Base-by-base conservation (phyloP, 1,284 basidiomycete genomes). In the Apiotrichum mycotoxinovorans region DNA sequence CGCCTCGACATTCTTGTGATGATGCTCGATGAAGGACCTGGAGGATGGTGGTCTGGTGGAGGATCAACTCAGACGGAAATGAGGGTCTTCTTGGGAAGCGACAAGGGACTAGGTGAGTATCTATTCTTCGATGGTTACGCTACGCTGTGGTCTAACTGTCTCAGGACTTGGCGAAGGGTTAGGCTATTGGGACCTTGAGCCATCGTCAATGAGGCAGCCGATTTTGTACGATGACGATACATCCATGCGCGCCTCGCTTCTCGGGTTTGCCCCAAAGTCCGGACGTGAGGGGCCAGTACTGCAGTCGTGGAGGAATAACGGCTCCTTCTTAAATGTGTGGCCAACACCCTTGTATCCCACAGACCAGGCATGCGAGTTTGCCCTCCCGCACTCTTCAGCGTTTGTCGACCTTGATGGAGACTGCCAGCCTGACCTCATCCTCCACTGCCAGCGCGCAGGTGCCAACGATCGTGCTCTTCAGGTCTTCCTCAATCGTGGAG, bases 331-430 rank as follows among this genome's bases (percentile, higher is more conserved):
- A 11, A 47, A 42, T 3, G 4, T 67, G 57, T 40, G 41, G 7
- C 48, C 34, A 23, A 40, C 54, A 9, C 45, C 40, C n/a, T 20
- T 62, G 22, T 51, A 45, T 17, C 49, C 52, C 11, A 9, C 33
- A n/a, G 41, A 45, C 35, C 23, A 25, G 11, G 17, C 70, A 30
- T 98, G 96, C 76, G 83, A 80, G 15, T 74, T 95, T 14, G 83
- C 89, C 3, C 85, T 87, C 64, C 93, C 94, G 1, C 96, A 98
- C 73, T 93, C 88, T 71, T 96, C 93, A 71, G 92, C 93, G 0
- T 88, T 92, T n/a, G 83, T 98, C 18, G 95, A 99, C 71, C 79
- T 99, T 48, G 86, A 98, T 65, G 95, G 95, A 15, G 95, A 99
- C 74, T 98, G 96, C 74, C 34, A 33, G 3, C 54, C 68, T 86